Evolutionary conservation across 768 basidiomycete genomes (phyloP).

Genomic region (Hirschioporus abietinus): DNA sequence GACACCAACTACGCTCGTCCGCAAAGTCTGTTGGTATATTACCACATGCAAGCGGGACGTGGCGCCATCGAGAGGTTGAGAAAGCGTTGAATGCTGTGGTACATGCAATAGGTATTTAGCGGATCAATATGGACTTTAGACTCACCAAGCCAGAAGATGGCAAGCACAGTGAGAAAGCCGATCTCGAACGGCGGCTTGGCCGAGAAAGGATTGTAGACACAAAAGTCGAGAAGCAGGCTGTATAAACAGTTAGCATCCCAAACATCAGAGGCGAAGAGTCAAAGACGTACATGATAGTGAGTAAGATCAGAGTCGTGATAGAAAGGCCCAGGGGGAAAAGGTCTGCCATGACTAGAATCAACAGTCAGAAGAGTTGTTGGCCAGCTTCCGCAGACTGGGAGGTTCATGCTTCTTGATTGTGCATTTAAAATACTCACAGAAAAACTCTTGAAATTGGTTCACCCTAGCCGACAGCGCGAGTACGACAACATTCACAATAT

Average conservation of each 20-base stretch:
- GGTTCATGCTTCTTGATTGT: neutral
- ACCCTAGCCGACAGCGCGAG: conserved; percentile 49
- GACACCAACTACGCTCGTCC: conserved; percentile 48
- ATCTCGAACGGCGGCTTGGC: conserved; percentile 45
- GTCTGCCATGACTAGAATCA: conserved; percentile 46
- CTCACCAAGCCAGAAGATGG: conserved; percentile 53
- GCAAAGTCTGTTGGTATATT: conserved; percentile 43
- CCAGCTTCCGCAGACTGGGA: neutral
- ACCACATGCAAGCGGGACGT: conserved; percentile 42
- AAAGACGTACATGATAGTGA: conserved; percentile 36
- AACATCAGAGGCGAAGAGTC: neutral
- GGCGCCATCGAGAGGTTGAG: conserved; percentile 52
- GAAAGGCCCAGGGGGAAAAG: conserved; percentile 57
- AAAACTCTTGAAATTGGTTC: conserved; percentile 54
- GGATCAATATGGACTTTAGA: neutral
- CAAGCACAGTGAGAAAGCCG: conserved; percentile 38
- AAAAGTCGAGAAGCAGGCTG: conserved; percentile 41
- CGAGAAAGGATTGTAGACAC: conserved; percentile 35
- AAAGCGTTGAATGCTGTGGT: conserved; percentile 50
- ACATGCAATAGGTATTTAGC: neutral
- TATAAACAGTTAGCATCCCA: neutral
- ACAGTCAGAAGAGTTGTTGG: conserved; percentile 8
- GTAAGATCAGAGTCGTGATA: conserved; percentile 41
- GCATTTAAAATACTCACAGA: conserved; percentile 36
- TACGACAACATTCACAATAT: conserved; percentile 43